Base-by-base conservation (phyloP, 2,329 filamentous ascomycete species). In the Diaporthe humulicola region DNA sequence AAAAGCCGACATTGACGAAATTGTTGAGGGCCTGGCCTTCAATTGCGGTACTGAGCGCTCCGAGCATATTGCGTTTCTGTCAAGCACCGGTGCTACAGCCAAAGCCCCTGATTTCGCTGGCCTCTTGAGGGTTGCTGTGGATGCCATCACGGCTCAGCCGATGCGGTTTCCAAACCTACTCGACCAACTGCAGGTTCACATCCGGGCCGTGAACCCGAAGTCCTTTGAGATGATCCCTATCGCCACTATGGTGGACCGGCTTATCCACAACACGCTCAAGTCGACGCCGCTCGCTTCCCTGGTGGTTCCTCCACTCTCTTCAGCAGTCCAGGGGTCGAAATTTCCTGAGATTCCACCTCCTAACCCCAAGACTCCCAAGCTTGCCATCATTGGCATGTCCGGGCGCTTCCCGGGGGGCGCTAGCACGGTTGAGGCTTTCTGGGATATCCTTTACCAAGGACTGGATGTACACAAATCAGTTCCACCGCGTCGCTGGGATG, bases 351-450 rank as follows among this genome's bases (percentile, higher is more conserved):
- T 8, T n/a, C 54, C 54, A n/a, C 54, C 54, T 36, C 54, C 54
- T 15, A 58, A 36, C 15, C 54, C 54, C 7, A 70, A 42, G 28
- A 58, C 25, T 14, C 67, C 91, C 81, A 95, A 95, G 82, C 90
- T 97, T 76, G 95, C 95, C 73, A 96, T 98, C 77, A 93, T 97
- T 42, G 95, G 95, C 69, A 94, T 95, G 90, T 61, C 57, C 3
- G 57, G 57, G 15, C 57, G 57, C 57, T 61, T 61, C 10, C 57
- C 57, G 4, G 57, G 57, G 12, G 79, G 77, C 42, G 67, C 77
- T 12, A 58, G 57, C 28, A 30, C 76, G n/a, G 54, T 58, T 9
- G 67, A 72, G 3, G 74, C 77, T 17, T 79, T 79, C 70, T 79
- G 77, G 77, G 69, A 77, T 10, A 70, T 79, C 12, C 58, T 79